Conservation (phyloP, 208 protist species). For the Acanthamoeba castellanii region DNA sequence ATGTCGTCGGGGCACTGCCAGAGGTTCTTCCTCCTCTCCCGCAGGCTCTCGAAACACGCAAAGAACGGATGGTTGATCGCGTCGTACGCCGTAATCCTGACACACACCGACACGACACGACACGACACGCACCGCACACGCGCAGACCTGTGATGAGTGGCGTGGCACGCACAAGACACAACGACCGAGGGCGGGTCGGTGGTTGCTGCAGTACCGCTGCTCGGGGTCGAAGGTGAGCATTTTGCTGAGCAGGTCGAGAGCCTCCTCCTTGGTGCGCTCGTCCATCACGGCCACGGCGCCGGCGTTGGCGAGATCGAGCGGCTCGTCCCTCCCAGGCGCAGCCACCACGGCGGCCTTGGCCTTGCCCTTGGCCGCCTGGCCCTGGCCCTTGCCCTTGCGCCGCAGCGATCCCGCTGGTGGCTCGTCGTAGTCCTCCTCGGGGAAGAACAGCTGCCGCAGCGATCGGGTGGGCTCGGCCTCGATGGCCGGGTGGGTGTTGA, state of each 20-base stretch:
- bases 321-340: background rate
- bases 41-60: background rate
- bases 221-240: conserved; percentile 56
- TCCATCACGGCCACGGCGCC: background rate
- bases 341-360: background rate
- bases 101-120: too few relatives aligned
- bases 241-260: background rate
- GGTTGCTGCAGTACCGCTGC: background rate
- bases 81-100: conserved; percentile 8
- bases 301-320: background rate
- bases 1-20: conserved; percentile 55
- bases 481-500: conserved; percentile 32
- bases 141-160: too few relatives aligned
- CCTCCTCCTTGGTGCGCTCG: background rate
- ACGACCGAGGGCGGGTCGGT: background rate
- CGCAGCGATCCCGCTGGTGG: background rate
- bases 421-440: background rate
- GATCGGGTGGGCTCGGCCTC: conserved; percentile 38
- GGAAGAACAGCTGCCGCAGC: background rate
- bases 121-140: too few relatives aligned
- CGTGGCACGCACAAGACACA: background rate
- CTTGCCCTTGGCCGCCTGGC: background rate
- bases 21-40: background rate
- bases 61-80: conserved; percentile 58
- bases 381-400: background rate